These are phyloP conservation scores for Hypsizygus ulmarius DNA, from an alignment of 1,284 basidiomycete species.

Conservation along the genomic window DNA sequence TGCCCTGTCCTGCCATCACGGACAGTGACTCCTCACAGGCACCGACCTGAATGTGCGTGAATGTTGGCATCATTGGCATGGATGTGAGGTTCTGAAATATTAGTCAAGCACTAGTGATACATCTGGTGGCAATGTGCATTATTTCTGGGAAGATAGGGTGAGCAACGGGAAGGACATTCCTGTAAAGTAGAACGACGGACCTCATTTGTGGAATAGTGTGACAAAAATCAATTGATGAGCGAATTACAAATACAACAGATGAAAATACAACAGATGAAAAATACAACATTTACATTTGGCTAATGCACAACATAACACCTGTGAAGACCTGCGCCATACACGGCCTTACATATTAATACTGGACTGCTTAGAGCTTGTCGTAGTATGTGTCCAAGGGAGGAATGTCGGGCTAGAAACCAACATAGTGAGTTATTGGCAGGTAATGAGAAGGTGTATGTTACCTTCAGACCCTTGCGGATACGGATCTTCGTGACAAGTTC, in stretches of 20 bases:
- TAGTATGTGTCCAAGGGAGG: conserved; percentile 86
- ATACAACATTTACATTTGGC: conserved; percentile 9
- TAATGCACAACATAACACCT: conserved; percentile 12
- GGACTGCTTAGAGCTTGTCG: conserved; percentile 69
- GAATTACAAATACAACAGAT: conserved; percentile 7
- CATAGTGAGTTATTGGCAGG: conserved; percentile 10
- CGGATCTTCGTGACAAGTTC: conserved; percentile 85
- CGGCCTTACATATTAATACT: neutral
- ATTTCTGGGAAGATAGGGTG: no score
- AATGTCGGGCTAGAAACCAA: conserved; percentile 66
- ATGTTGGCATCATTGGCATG: no score
- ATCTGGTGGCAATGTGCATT: no score
- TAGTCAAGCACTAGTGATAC: no score
- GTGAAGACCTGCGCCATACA: conserved; percentile 1
- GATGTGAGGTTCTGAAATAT: no score
- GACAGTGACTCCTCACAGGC: no score
- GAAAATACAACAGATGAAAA: conserved; percentile 5
- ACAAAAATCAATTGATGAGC: conserved; percentile 5
- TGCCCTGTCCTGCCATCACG: no score
- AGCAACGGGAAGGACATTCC: no score
- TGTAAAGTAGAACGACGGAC: no score
- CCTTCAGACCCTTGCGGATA: conserved; percentile 91
- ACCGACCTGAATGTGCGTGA: no score
- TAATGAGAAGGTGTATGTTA: no score
- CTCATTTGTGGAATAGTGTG: neutral